Base-by-base conservation (phyloP, 768 basidiomycete genomes). In the Leccinum obscurum region DNA sequence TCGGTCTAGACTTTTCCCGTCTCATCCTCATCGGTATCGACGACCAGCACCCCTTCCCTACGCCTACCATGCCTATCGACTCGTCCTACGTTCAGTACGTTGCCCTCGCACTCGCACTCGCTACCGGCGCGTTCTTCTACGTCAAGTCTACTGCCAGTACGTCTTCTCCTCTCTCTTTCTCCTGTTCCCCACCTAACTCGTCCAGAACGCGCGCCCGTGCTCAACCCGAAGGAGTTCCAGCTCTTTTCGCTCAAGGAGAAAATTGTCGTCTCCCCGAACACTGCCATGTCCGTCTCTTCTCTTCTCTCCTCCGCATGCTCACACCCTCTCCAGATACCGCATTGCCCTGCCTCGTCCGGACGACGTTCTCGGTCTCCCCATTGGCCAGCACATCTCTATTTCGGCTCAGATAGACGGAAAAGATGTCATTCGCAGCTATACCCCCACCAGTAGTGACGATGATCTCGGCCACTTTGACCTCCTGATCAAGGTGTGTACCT, bases 311-410 rank as follows among this genome's bases (percentile, higher is more conserved):
- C 6, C 14, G 15, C 30, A 2, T 24, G 10, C n/a, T 57, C 53
- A 37, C 17, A 20, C 53, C 11, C 50, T 49, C 55, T 41, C 48
- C 69, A 97, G 95, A 66, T 98, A 98, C 81, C 94, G 94, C 59
- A 97, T 97, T 76, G 86, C 82, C 24, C 83, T 98, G 17, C 92
- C 93, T 35, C 80, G 82, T 62, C 69, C 83, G 9, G 82, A 85
- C 35, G 90, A 92, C 71, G 79, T 89, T 55, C 88, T 99, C 15
- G 96, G 96, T 59, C 88, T 99, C 3, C 97, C 97, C 59, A 88
- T 94, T 64, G 97, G 97, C 54, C 94, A 98, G 78, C 97, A 99
- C 81, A 93, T 99, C 68, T 88, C 92, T 53, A 83, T 99, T 57
- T 84, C 86, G 22, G 95, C 96, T 17, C 88, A 92, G 64, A 93